phyloP scores from a whole-genome alignment of 306 rosid species.

The Gastrolobium villosum region DNA sequence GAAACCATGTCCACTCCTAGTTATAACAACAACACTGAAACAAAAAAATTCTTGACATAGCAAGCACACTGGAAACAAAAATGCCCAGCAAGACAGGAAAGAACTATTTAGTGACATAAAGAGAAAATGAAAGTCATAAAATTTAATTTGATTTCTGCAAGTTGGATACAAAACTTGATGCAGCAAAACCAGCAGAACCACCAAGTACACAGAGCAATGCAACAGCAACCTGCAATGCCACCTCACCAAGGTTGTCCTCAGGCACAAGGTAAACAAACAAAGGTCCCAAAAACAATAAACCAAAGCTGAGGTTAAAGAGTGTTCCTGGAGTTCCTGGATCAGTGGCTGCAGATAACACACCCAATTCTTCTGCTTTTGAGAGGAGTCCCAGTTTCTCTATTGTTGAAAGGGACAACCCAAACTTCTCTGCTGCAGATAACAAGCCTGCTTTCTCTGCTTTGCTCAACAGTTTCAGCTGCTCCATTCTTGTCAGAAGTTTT shows the following conservation, averaged over 20 bases:
- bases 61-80: not conserved
- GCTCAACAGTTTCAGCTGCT: constrained; percentile 81
- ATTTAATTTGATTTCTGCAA: constrained; percentile 73
- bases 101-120: too few species aligned
- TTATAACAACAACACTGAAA: too few species aligned
- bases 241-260: constrained; percentile 72
- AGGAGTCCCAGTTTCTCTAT: constrained; percentile 88
- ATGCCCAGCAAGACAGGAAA: not conserved
- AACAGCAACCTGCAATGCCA: constrained; percentile 64
- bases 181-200: constrained; percentile 90
- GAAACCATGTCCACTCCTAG: too few species aligned
- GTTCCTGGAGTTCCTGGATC: constrained; percentile 86
- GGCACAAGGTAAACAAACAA: constrained; percentile 80
- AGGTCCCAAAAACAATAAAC: constrained; percentile 79
- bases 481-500: constrained; percentile 86
- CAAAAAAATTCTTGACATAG: not conserved
- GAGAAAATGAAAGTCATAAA: not conserved
- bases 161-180: constrained; percentile 85
- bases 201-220: constrained; percentile 66
- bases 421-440: constrained; percentile 88
- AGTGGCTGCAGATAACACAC: constrained; percentile 89
- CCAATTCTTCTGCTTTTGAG: constrained; percentile 92
- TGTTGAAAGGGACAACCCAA: constrained; percentile 79
- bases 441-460: constrained; percentile 98
- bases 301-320: constrained; percentile 70